Evolutionary conservation across 192 early-diverging fungal species (phyloP), one percentile per base, ranked within the genome.

Genomic region (Helicostylum pulchrum): DNA sequence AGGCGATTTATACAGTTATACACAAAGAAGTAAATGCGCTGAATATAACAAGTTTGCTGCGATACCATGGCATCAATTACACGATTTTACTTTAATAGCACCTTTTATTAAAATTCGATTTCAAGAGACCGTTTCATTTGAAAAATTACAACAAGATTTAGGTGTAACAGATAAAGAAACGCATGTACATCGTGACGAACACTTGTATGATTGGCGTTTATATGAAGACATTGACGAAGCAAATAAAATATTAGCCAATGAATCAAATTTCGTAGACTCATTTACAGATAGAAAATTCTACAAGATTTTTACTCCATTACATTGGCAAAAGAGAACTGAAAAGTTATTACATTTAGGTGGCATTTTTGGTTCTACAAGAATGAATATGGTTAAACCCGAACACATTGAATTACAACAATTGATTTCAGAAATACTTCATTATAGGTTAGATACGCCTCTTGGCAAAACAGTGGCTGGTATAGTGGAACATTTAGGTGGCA

Each of bases 291-390:
- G 62, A 14, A 61, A 45, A 19, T 62, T 52, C 19, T 61, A 61
- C 53, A 53, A 39, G 26, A 50, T 68, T 3, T 54, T 51, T 54
- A 62, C 51, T 12, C 53, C 78, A 17, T 14, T 65, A 34, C 67
- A 73, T 7, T 70, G 79, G 31, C 48, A 46, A 34, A 36, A 68
- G 3, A 47, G 62, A 8, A 32, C 26, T 5, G 64, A 81, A 23
- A 67, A 71, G 12, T 62, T 85, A 32, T 34, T 85, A 4, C 79
- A 85, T 54, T 62, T 85, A 57, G 74, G 73, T 34, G 76, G 78
- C 0, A 45, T 81, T 1, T 85, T 78, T 65, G 80, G 74, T 1
- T 71, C 65, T 14, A 72, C 64, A 3, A 51, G 84, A 20, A 61
- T 85, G 12, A 47, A 66, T 2, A 62, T 73, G 20, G 67, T 68